Evolutionary conservation across 2,329 filamentous ascomycete species (phyloP).

Genomic region (Emydomyces testavorans): DNA sequence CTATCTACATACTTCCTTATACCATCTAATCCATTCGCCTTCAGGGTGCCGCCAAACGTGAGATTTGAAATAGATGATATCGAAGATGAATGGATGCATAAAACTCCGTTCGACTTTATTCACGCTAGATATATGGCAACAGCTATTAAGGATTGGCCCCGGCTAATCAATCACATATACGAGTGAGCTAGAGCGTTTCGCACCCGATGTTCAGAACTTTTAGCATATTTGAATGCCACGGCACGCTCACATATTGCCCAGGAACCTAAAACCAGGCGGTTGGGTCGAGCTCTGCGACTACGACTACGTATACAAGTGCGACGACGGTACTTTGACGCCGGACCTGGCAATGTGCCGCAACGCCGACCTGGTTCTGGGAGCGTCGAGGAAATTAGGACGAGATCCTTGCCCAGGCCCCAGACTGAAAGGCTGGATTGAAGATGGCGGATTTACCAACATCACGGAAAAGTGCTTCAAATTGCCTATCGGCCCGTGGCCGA

Average conservation of each 20-base stretch:
- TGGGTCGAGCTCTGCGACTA: slow-evolving; percentile 38
- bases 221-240: slow-evolving; percentile 19
- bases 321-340: slow-evolving; percentile 29
- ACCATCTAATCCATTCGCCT: too few relatives aligned
- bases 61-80: slow-evolving; percentile 52
- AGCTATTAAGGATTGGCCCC: slow-evolving; percentile 42
- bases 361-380: slow-evolving; percentile 19
- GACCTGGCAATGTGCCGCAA: slow-evolving; percentile 17
- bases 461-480: slow-evolving; percentile 26
- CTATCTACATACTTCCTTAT: too few relatives aligned
- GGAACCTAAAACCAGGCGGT: slow-evolving; percentile 36
- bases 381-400: slow-evolving; percentile 29
- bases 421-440: slow-evolving; percentile 31
- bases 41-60: slow-evolving; percentile 48
- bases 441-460: slow-evolving; percentile 37
- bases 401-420: slow-evolving; percentile 28
- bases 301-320: slow-evolving; percentile 34
- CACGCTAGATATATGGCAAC: slow-evolving; percentile 42
- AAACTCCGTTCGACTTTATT: slow-evolving; percentile 47
- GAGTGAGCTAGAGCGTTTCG: slow-evolving; percentile 16
- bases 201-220: slow-evolving; percentile 19
- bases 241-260: too few relatives aligned
- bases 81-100: slow-evolving; percentile 48
- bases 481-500: slow-evolving; percentile 38
- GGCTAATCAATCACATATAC: background rate